Conservation (phyloP, 805 yeast species). For the Barnettozyma siamensis region DNA sequence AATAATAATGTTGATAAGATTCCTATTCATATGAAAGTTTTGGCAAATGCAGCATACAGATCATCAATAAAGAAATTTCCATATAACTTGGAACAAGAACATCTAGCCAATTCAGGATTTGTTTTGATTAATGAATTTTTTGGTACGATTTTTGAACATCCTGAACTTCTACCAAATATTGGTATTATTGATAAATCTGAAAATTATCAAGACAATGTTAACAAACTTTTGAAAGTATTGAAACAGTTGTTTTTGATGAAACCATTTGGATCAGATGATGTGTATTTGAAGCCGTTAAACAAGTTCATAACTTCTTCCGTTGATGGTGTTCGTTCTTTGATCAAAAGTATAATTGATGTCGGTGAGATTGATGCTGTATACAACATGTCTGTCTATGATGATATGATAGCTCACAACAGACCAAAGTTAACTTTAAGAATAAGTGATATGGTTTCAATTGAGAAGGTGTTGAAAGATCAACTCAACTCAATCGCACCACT, state of each 20-base stretch:
- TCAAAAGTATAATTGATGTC: constrained; percentile 45
- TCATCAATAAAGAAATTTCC: constrained; percentile 44
- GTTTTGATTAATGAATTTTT: constrained; percentile 50
- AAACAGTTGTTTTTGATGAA: constrained; percentile 63
- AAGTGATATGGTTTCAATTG: constrained; percentile 41
- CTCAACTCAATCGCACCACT: constrained; percentile 39
- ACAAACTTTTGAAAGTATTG: constrained; percentile 51
- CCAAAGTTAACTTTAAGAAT: constrained; percentile 42
- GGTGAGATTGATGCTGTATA: constrained; percentile 55
- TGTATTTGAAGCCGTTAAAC: constrained; percentile 74
- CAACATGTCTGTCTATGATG: constrained; percentile 61
- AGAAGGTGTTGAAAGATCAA: constrained; percentile 36
- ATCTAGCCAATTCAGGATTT: constrained; percentile 65
- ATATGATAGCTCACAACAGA: constrained; percentile 50
- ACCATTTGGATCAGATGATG: constrained; percentile 55
- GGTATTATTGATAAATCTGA: constrained; percentile 19
- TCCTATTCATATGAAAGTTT: constrained; percentile 52
- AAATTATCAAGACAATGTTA: constrained; percentile 40
- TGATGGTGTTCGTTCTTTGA: constrained; percentile 39
- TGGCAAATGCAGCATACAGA: constrained; percentile 44
- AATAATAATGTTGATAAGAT: constrained; percentile 36
- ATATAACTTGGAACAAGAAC: constrained; percentile 51
- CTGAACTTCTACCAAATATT: constrained; percentile 55
- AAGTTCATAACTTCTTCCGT: constrained; percentile 55
- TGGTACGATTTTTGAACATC: constrained; percentile 40